These are phyloP conservation scores for Solanum sitiens DNA, from an alignment of 257 asterid genomes.

Conservation along the genomic window DNA sequence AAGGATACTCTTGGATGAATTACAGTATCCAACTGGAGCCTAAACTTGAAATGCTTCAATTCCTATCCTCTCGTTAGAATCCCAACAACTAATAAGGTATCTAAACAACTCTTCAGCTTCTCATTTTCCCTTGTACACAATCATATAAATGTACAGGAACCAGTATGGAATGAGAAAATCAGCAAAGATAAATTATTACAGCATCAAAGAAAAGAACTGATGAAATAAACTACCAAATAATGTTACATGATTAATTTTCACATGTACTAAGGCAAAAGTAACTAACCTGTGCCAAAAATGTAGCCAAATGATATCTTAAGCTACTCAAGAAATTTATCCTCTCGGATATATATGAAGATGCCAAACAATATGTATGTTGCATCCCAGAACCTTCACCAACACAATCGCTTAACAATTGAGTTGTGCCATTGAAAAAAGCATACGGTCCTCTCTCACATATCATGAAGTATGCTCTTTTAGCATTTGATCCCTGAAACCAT, in stretches of 20 bases:
- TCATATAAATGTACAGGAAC: neutral
- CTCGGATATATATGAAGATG: slow-evolving; percentile 79
- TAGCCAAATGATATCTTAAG: slow-evolving; percentile 66
- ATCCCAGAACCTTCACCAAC: slow-evolving; percentile 60
- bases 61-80: neutral
- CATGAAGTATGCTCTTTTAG: slow-evolving; percentile 80
- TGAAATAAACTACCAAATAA: neutral
- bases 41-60: neutral
- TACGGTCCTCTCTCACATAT: slow-evolving; percentile 82
- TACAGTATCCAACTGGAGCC: neutral
- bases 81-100: neutral
- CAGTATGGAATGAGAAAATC: neutral
- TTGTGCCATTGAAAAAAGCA: slow-evolving; percentile 73
- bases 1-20: neutral
- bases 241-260: neutral
- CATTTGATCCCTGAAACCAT: slow-evolving; percentile 55
- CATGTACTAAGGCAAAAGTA: neutral
- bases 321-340: slow-evolving; percentile 61
- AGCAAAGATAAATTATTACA: neutral
- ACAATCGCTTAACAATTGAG: slow-evolving; percentile 49
- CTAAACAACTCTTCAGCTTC: neutral
- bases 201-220: neutral
- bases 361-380: slow-evolving; percentile 46
- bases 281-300: slow-evolving; percentile 87
- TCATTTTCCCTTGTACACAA: neutral